Base-by-base conservation (phyloP, 2,329 filamentous ascomycete species). In the Pseudopithomyces maydicus region DNA sequence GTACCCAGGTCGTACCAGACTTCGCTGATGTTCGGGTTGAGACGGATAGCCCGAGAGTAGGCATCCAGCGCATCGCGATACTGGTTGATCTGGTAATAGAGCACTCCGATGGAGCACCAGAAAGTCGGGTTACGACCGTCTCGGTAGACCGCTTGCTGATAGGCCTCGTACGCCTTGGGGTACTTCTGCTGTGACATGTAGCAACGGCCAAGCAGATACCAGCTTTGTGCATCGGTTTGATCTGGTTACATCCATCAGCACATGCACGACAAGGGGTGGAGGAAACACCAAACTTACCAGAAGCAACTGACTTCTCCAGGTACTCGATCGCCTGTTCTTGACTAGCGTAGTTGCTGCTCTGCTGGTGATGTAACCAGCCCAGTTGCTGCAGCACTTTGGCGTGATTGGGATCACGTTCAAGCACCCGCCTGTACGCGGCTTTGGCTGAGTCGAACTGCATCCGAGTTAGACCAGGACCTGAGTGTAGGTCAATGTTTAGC, bases 141-240 rank as follows among this genome's bases (percentile, higher is more conserved):
- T 55, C 95, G 92, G 74, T 99, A 99, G 38, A 99, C 95, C 2
- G 95, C 95, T 80, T 99, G 95, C 75, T 99, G 95, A 77, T 98
- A 98, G 6, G 95, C 94, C 74, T 99, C 95, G 70, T 98, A 98
- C 0, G 95, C 95, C 77, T 98, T 98, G 70, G 94, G 94, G 70
- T 98, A 98, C 77, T 98, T 98, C 76, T 97, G 92, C 79, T 97
- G 94, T 64, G 94, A 96, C 95, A 99, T 98, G 82, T 98, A 99
- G 81, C 95, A 98, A 67, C 95, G 88, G 42, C 95, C 95, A 50
- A 99, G 87, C 26, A 99, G 85, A 77, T 99, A 99, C 95, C 95
- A 99, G 79, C 94, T 98, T 79, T 98, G 95, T 22, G 95, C 92
- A 78, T 98, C 95, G 63, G 84, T 90, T 78, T 96, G 93, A 72